A percentile compares a stretch with the other conserved stretches of the same genome.
Evolutionary conservation across 176 grass and related monocot genomes (phyloP).

Genomic region (Hordeum marinum): DNA sequence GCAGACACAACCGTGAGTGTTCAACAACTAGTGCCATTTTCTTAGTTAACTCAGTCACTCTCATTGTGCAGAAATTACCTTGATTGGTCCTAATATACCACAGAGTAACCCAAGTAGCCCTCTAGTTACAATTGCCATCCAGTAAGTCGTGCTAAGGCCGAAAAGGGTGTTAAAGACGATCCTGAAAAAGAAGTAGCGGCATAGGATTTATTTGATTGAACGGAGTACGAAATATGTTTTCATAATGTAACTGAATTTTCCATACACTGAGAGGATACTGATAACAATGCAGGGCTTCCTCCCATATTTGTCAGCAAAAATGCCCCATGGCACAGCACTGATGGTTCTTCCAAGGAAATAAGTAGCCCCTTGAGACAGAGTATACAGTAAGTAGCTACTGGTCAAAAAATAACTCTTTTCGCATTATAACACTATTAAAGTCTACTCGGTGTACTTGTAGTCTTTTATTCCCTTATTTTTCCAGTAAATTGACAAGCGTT

Average conservation of each 20-base stretch:
- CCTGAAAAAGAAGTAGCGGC: constrained; percentile 31
- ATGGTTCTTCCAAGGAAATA: constrained; percentile 66
- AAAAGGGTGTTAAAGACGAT: constrained; percentile 68
- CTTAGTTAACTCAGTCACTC: neutral
- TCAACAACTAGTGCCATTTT: neutral
- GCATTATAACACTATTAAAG: neutral
- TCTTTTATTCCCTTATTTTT: neutral
- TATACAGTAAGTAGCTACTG: neutral
- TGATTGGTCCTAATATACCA: constrained; percentile 70
- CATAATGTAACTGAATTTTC: neutral
- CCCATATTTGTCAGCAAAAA: constrained; percentile 74
- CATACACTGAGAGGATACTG: constrained; percentile 66
- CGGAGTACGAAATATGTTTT: neutral
- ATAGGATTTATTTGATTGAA: neutral
- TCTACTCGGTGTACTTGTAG: neutral
- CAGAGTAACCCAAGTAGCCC: constrained; percentile 49
- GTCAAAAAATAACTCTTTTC: neutral
- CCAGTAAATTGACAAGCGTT: neutral
- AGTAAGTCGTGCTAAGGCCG: constrained; percentile 65
- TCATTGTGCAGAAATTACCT: constrained; percentile 27
- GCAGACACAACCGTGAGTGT: constrained; percentile 6
- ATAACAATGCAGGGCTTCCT: constrained; percentile 64
- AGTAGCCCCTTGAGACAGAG: constrained; percentile 41
- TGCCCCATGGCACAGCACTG: constrained; percentile 65
- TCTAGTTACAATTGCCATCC: constrained; percentile 65